Conservation (phyloP, 2,329 filamentous ascomycete species). For the Aurifilum marmelostoma region DNA sequence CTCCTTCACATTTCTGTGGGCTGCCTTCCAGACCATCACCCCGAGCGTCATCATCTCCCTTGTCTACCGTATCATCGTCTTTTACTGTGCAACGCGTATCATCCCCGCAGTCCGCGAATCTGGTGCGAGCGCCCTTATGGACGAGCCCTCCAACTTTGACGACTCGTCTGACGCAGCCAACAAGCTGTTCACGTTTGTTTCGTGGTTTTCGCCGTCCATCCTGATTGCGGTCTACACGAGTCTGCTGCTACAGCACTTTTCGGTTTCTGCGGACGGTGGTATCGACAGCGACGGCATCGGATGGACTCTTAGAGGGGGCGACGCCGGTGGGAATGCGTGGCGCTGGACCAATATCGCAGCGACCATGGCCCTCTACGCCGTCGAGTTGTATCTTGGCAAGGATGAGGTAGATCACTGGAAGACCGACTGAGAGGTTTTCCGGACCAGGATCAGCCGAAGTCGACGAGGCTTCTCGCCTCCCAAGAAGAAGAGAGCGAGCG, state of each 20-base stretch:
- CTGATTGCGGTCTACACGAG: constrained; percentile 97
- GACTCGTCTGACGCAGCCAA: constrained; percentile 70
- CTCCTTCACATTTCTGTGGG: constrained; percentile 82
- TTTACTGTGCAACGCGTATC: constrained; percentile 93
- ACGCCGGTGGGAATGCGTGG: constrained; percentile 84
- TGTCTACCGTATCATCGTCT: constrained; percentile 89
- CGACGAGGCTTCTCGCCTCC: not conserved
- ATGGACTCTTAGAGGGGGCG: constrained; percentile 85
- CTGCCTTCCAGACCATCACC: constrained; percentile 93
- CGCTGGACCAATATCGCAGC: constrained; percentile 90
- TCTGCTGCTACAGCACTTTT: constrained; percentile 92
- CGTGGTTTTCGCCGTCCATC: constrained; percentile 93
- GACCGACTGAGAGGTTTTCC: constrained; percentile 68
- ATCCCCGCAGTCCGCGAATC: constrained; percentile 91
- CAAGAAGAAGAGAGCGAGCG: not conserved
- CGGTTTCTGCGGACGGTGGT: constrained; percentile 60
- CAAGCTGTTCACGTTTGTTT: constrained; percentile 79
- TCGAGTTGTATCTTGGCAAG: constrained; percentile 86
- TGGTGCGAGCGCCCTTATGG: constrained; percentile 78
- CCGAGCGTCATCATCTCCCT: constrained; percentile 95
- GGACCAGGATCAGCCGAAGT: not conserved
- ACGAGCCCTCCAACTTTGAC: constrained; percentile 85
- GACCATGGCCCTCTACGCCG: constrained; percentile 86
- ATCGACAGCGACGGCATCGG: constrained; percentile 58
- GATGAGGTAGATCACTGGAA: constrained; percentile 95